These are phyloP conservation scores for Claviceps cyperi DNA, from an alignment of 2,329 filamentous ascomycete species.

Conservation along the genomic window DNA sequence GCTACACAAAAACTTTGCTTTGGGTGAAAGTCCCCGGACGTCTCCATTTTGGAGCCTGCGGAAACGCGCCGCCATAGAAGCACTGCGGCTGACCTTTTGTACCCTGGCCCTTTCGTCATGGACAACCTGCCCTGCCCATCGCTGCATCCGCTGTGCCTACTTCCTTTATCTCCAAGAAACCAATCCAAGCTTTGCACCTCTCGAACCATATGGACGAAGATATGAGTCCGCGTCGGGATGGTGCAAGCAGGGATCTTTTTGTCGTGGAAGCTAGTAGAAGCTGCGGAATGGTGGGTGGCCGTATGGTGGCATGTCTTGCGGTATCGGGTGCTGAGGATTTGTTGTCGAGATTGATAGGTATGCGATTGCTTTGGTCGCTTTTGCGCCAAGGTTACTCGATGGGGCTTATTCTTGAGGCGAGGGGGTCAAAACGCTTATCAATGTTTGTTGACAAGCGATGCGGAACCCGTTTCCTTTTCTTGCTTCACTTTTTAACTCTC, in stretches of 20 bases:
- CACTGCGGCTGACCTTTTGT: constrained; percentile 75
- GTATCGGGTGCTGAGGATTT: constrained; percentile 39
- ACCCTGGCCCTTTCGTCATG: constrained; percentile 34
- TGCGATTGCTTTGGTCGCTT: constrained; percentile 67
- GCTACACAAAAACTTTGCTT: constrained; percentile 41
- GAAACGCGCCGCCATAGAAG: constrained; percentile 99
- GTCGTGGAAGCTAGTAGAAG: constrained; percentile 7
- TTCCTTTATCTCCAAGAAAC: background rate
- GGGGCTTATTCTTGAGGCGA: constrained; percentile 99
- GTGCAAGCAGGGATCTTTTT: constrained; percentile 5
- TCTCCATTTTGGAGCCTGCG: constrained; percentile 44
- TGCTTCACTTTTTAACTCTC: constrained; percentile 17
- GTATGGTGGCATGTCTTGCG: constrained; percentile 32
- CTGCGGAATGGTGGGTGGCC: constrained; percentile 27
- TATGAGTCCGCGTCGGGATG: constrained; percentile 55
- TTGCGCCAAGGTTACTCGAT: constrained; percentile 79
- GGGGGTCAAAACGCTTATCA: constrained; percentile 38
- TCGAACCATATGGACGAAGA: constrained; percentile 61
- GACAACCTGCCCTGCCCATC: constrained; percentile 25
- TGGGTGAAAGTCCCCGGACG: constrained; percentile 99
- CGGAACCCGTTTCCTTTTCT: constrained; percentile 8
- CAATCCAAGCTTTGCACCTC: constrained; percentile 9
- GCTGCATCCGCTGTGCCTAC: constrained; percentile 25
- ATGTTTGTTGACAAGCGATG: constrained; percentile 7
- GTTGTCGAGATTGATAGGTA: constrained; percentile 97